phyloP scores from a whole-genome alignment of 345 rosid species.

The Hibiscus tridactylites region DNA sequence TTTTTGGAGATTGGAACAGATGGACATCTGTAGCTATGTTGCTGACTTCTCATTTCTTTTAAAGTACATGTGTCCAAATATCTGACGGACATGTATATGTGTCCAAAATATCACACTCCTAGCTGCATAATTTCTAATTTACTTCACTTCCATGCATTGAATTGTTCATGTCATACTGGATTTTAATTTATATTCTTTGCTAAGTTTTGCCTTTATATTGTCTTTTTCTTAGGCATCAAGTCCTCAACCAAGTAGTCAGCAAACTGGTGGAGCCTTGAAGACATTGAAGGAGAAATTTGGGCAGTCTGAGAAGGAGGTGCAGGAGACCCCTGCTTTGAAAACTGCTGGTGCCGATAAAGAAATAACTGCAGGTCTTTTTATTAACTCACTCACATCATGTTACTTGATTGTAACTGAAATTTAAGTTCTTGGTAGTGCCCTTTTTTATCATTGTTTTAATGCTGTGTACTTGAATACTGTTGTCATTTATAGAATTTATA shows the following conservation, averaged over 20 bases:
- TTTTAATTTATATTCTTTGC: background rate
- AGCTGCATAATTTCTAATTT: background rate
- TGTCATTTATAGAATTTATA: background rate
- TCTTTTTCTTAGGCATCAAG: conserved; percentile 59
- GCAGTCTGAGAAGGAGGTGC: conserved; percentile 49
- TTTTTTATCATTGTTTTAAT: background rate
- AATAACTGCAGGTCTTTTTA: conserved; percentile 75
- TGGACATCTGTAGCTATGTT: background rate
- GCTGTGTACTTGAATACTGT: background rate
- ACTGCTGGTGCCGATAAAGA: conserved; percentile 76
- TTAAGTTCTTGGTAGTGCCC: background rate
- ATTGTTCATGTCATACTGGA: background rate
- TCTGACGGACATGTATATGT: background rate
- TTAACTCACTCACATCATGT: background rate
- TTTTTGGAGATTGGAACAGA: background rate
- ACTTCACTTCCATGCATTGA: background rate
- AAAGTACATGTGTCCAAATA: background rate
- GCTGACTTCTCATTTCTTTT: background rate
- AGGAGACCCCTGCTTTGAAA: conserved; percentile 53
- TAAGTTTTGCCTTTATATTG: background rate
- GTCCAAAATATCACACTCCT: background rate
- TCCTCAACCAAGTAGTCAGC: conserved; percentile 75
- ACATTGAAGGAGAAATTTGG: conserved; percentile 67
- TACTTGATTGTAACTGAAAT: background rate
- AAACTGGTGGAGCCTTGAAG: conserved; percentile 68